Evolutionary conservation across 306 rosid genomes (phyloP), one percentile per base, ranked within the genome.

Genomic region (Fragaria nilgerrensis): DNA sequence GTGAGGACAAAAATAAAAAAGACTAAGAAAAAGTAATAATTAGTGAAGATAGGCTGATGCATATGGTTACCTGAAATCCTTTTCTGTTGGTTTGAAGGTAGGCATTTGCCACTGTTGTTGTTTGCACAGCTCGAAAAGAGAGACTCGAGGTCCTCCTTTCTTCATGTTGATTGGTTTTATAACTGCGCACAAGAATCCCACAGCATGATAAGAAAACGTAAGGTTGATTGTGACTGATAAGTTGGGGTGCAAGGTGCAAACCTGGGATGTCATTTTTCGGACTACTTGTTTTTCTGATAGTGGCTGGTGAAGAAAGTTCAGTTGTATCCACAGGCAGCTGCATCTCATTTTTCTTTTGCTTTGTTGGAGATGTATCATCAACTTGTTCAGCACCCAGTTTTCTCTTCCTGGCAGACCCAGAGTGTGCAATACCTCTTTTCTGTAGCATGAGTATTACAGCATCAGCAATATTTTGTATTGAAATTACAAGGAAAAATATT

Each of bases 121-220:
- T 90, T 81, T 92, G 81, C 99, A 96, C 43, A 92, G 75, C 29
- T 87, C 87, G 45, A 72, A 82, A 44, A 96, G 84, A 66, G 91
- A 49, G 32, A 63, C 79, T 25, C 99, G 88, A 17, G 98, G 99
- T 77, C 97, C 99, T 85, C 98, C 99, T 84, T 92, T 95, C 81
- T 82, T 87, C 88, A 82, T 87, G 75, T 77, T 86, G 79, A 87
- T 89, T 65, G 92, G 70, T 72, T 80, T 74, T 56, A 87, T 86
- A 59, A 83, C 92, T 89, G 87, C 76, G 32, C 25, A 52, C 23
- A 44, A 71, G 45, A 17, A 22, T 9, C 73, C 25, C 64, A 9
- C 17, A 27, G 16, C 5, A 27, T 66, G 32, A 80, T 16, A 34
- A n/a, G 29, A 61, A 47, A 66, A 39, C 22, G 39, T 37, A 20